These are phyloP conservation scores for Saksenaea vasiformis DNA, from an alignment of 371 early-diverging fungal species.

Conservation along the genomic window DNA sequence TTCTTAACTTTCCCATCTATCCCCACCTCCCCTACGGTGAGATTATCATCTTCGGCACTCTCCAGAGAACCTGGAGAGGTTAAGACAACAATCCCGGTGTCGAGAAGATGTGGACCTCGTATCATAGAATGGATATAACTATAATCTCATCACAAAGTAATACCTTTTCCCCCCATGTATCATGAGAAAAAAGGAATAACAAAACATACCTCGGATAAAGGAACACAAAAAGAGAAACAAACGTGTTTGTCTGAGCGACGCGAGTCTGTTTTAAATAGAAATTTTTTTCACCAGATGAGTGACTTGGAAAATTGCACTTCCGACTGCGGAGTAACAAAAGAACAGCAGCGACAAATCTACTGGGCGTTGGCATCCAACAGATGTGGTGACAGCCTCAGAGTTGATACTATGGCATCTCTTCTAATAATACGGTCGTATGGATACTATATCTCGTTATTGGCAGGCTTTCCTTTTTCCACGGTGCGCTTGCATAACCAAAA, in stretches of 20 bases:
- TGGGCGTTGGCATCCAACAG: too few species aligned
- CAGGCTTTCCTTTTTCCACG: too few species aligned
- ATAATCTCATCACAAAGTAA: conserved; percentile 27
- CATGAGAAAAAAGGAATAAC: not conserved
- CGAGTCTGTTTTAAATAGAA: conserved; percentile 11
- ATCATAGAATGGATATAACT: conserved; percentile 57
- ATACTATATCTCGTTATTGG: too few species aligned
- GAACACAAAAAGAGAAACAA: conserved; percentile 2
- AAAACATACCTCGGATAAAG: conserved; percentile 6
- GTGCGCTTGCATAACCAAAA: too few species aligned
- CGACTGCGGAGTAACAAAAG: too few species aligned
- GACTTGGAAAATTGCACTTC: too few species aligned
- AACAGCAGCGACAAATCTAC: too few species aligned
- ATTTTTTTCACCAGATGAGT: not conserved
- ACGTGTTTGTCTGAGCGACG: conserved; percentile 11
- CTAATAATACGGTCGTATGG: too few species aligned
- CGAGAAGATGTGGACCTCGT: conserved; percentile 34
- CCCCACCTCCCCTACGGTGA: conserved; percentile 34
- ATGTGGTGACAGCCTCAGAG: too few species aligned
- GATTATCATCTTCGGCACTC: conserved; percentile 12
- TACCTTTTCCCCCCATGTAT: not conserved
- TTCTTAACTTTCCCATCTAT: conserved; percentile 1
- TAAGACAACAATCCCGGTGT: conserved; percentile 18
- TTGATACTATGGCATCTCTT: too few species aligned
- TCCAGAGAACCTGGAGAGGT: conserved; percentile 35